phyloP scores from a whole-genome alignment of 768 basidiomycete genomes.

The Termitomyces sp. region DNA sequence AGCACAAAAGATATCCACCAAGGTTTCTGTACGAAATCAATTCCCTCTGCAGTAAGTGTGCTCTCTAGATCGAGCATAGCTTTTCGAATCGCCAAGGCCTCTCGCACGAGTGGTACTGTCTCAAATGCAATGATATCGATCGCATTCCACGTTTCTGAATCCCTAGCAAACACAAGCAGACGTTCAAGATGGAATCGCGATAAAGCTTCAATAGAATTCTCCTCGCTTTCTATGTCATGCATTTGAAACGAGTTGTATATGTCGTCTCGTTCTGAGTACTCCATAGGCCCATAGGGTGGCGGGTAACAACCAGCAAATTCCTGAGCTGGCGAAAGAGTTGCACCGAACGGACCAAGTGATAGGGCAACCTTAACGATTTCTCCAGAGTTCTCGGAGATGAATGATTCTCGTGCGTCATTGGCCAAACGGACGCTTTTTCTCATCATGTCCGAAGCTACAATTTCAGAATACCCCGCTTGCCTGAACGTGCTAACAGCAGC shows the following conservation, averaged over 20 bases:
- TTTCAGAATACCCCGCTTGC: slow-evolving; percentile 40
- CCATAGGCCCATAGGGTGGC: slow-evolving; percentile 64
- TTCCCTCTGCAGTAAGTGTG: slow-evolving; percentile 8
- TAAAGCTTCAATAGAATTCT: slow-evolving; percentile 45
- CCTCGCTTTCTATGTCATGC: slow-evolving; percentile 23
- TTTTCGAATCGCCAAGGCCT: slow-evolving; percentile 58
- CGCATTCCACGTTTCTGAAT: slow-evolving; percentile 44
- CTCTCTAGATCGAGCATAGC: slow-evolving; percentile 44
- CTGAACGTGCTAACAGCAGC: slow-evolving; percentile 51
- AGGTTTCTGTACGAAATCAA: slow-evolving; percentile 33
- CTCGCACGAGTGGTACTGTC: slow-evolving; percentile 65
- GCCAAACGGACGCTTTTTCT: slow-evolving; percentile 49
- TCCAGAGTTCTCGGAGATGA: slow-evolving; percentile 15
- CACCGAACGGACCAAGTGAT: slow-evolving; percentile 73
- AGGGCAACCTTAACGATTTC: slow-evolving; percentile 49
- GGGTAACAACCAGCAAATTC: slow-evolving; percentile 78
- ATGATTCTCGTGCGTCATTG: slow-evolving; percentile 34
- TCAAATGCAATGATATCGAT: slow-evolving; percentile 73
- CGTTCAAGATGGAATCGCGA: slow-evolving; percentile 60
- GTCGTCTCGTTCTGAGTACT: slow-evolving; percentile 23
- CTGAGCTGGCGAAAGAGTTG: slow-evolving; percentile 56
- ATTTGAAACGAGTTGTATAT: slow-evolving; percentile 40
- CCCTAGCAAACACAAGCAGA: slow-evolving; percentile 45
- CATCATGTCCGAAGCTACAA: slow-evolving; percentile 45
- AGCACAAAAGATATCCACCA: slow-evolving; percentile 78